These are phyloP conservation scores for Dactylellina haptotyla DNA, from an alignment of 2,329 filamentous ascomycete species.

Conservation along the genomic window DNA sequence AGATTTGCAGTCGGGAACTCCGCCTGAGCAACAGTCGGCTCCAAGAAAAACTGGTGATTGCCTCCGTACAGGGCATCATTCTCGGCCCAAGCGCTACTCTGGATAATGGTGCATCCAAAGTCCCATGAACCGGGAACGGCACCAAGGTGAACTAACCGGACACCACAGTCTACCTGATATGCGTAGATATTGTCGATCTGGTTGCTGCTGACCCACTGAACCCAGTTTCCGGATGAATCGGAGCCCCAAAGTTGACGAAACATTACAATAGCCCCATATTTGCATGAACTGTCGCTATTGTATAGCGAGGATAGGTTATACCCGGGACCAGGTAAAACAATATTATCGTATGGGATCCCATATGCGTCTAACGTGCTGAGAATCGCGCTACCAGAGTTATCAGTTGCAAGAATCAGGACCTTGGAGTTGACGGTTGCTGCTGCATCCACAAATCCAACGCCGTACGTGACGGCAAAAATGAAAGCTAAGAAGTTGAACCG, in stretches of 20 bases:
- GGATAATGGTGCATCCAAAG: constrained; percentile 65
- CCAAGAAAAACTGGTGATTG: constrained; percentile 56
- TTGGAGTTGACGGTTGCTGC: constrained; percentile 18
- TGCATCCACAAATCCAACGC: background rate
- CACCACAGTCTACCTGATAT: constrained; percentile 67
- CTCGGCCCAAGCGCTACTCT: constrained; percentile 64
- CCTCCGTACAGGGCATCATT: constrained; percentile 63
- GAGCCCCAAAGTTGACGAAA: constrained; percentile 68
- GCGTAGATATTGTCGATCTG: constrained; percentile 70
- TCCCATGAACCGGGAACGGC: constrained; percentile 66
- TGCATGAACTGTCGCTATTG: constrained; percentile 65
- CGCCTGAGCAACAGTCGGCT: constrained; percentile 62
- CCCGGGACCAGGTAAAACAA: constrained; percentile 68
- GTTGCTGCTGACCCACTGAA: constrained; percentile 67
- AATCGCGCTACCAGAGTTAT: constrained; percentile 15
- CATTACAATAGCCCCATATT: constrained; percentile 70
- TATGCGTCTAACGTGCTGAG: constrained; percentile 66
- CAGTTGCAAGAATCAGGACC: constrained; percentile 38
- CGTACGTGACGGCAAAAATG: constrained; percentile 6
- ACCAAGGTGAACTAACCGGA: constrained; percentile 71
- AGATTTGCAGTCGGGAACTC: constrained; percentile 69
- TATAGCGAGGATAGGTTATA: constrained; percentile 67
- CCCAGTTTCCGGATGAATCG: constrained; percentile 65
- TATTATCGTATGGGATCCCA: constrained; percentile 69
- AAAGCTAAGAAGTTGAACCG: background rate